Conservation (phyloP, 495 filamentous ascomycete genomes). For the Oleoguttula mirabilis region DNA sequence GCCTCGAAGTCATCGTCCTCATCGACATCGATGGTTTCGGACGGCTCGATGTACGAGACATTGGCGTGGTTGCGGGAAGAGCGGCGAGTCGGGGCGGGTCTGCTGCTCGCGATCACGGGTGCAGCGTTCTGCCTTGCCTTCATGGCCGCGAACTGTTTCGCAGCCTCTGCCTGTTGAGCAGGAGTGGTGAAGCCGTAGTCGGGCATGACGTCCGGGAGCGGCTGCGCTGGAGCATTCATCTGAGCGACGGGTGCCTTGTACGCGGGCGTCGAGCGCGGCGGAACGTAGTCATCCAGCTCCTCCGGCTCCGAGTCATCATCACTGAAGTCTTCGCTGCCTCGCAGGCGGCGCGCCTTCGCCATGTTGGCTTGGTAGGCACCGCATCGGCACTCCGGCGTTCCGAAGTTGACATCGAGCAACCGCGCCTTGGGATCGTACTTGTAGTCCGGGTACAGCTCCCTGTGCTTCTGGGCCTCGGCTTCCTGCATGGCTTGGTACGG, state of each 20-base stretch:
- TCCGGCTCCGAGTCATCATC: neutral
- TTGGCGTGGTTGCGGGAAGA: neutral
- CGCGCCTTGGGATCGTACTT: neutral
- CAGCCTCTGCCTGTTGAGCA: neutral
- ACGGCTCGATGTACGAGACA: neutral
- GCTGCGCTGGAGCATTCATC: neutral
- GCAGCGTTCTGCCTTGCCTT: neutral
- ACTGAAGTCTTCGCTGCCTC: neutral
- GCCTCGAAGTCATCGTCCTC: too few species aligned
- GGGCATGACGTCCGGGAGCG: neutral
- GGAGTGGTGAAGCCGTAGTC: neutral
- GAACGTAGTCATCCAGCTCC: neutral
- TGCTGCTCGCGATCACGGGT: neutral
- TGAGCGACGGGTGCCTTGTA: neutral
- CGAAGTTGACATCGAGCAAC: too few species aligned
- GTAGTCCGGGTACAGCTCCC: neutral
- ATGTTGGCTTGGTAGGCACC: neutral
- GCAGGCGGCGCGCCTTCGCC: neutral
- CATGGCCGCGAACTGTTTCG: neutral
- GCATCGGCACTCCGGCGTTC: neutral
- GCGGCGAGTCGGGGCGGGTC: neutral
- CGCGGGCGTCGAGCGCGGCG: neutral
- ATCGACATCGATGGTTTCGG: neutral
- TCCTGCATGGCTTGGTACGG: neutral
- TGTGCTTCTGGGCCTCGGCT: neutral